Percentiles rank a stretch among this genome's conserved stretches.
Evolutionary conservation across 2,329 filamentous ascomycete species (phyloP).

Genomic region (Mollisia scopiformis): DNA sequence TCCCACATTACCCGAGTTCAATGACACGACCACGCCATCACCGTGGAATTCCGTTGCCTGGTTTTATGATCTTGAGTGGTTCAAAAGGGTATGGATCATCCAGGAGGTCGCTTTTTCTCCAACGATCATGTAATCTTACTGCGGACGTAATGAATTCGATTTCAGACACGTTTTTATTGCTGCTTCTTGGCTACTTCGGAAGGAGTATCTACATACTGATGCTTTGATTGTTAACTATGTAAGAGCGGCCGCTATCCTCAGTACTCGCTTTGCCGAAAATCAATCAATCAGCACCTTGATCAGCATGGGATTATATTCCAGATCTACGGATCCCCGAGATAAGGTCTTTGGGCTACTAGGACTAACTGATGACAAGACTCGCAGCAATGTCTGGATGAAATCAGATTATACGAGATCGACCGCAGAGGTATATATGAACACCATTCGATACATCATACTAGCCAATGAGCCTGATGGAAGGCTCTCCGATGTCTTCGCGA

Average conservation of each 20-base stretch:
- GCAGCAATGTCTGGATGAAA: not conserved
- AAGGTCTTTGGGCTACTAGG: not conserved
- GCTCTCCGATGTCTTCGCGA: not conserved
- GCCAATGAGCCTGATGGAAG: not conserved
- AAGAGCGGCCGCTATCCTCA: not conserved
- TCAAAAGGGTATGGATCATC: not conserved
- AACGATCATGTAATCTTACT: not conserved
- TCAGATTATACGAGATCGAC: not conserved
- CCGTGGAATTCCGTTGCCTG: not conserved
- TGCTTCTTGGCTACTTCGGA: not conserved
- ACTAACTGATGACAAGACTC: not conserved
- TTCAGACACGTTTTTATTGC: not conserved
- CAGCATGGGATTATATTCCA: not conserved
- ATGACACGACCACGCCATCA: not conserved
- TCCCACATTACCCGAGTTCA: too few species aligned
- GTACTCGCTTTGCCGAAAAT: not conserved
- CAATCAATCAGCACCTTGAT: not conserved
- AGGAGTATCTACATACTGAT: not conserved
- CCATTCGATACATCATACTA: not conserved
- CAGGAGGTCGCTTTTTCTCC: not conserved
- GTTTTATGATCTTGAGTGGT: not conserved
- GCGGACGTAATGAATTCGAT: not conserved
- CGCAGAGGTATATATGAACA: not conserved
- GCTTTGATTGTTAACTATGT: not conserved
- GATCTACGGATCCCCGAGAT: not conserved